Evolutionary conservation across 176 grass and related monocot species (phyloP).

Genomic region (Musa itinerans): DNA sequence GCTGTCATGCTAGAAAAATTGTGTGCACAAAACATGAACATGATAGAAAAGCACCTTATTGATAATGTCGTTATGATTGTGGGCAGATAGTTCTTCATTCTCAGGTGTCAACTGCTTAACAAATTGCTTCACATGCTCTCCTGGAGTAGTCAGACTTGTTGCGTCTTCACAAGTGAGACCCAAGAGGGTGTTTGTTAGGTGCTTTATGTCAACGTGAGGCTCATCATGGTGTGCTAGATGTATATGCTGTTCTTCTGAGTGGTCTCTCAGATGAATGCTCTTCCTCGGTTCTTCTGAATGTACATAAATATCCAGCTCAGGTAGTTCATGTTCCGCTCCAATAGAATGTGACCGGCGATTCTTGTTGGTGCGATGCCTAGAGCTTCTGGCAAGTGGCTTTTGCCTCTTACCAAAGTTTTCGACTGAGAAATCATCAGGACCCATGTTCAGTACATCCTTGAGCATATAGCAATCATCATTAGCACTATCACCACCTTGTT

Average conservation of each 20-base stretch:
- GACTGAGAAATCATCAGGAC: conserved; percentile 40
- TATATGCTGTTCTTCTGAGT: conserved; percentile 25
- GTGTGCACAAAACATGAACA: no score
- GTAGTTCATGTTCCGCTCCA: conserved; percentile 33
- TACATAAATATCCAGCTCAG: conserved; percentile 73
- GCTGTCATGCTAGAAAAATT: no score
- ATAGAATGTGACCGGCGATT: conserved; percentile 5
- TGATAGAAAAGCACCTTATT: conserved; percentile 30
- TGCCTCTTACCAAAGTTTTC: conserved; percentile 25
- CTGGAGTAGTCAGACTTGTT: conserved; percentile 9
- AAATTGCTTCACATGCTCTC: conserved; percentile 28
- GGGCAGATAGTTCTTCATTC: conserved; percentile 7
- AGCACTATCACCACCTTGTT: conserved; percentile 30
- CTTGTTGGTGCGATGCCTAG: conserved; percentile 21
- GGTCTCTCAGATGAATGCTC: conserved; percentile 10
- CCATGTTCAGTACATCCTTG: conserved; percentile 73
- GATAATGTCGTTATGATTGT: conserved; percentile 20
- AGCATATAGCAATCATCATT: conserved; percentile 61
- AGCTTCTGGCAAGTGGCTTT: conserved; percentile 28
- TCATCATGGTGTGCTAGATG: conserved; percentile 26
- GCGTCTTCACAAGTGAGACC: conserved; percentile 21
- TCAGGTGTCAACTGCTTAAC: neutral
- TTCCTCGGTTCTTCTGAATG: conserved; percentile 51
- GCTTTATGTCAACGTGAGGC: conserved; percentile 19
- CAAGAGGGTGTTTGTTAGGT: conserved; percentile 15